Evolutionary conservation across 2,329 filamentous ascomycete genomes (phyloP).

Genomic region (Westerdykella ornata): DNA sequence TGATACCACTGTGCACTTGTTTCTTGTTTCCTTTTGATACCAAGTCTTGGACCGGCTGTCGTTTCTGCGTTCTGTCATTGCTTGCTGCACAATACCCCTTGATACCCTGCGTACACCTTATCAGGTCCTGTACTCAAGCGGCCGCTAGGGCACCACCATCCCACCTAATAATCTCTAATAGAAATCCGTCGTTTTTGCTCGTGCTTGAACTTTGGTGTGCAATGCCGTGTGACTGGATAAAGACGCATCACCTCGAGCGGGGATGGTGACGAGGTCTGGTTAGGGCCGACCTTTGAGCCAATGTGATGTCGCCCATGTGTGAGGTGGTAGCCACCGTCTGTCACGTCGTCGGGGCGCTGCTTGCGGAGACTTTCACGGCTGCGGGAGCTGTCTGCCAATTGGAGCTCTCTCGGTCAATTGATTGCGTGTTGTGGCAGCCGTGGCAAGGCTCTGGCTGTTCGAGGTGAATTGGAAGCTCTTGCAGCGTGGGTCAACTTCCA

Average conservation of each 20-base stretch:
- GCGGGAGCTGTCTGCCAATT: not conserved
- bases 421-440: not conserved
- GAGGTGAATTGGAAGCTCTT: no score
- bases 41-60: conserved; percentile 29
- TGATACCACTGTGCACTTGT: conserved; percentile 40
- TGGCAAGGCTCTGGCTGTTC: not conserved
- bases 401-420: not conserved
- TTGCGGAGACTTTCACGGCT: no score
- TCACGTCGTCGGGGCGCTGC: no score
- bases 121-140: conserved; percentile 34
- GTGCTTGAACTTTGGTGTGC: no score
- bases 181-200: conserved; percentile 21
- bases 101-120: conserved; percentile 39
- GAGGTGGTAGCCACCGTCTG: no score
- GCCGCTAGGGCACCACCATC: conserved; percentile 36
- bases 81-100: conserved; percentile 38
- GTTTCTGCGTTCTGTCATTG: conserved; percentile 16
- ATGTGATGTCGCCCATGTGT: no score
- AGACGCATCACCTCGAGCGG: no score
- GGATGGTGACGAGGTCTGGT: no score
- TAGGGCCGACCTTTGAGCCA: no score
- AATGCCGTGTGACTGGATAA: no score
- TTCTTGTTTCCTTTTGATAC: conserved; percentile 36
- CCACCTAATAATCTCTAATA: conserved; percentile 38
- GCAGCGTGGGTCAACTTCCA: no score